Conservation (phyloP, 2,329 filamentous ascomycete species). For the Bretziella fagacearum region DNA sequence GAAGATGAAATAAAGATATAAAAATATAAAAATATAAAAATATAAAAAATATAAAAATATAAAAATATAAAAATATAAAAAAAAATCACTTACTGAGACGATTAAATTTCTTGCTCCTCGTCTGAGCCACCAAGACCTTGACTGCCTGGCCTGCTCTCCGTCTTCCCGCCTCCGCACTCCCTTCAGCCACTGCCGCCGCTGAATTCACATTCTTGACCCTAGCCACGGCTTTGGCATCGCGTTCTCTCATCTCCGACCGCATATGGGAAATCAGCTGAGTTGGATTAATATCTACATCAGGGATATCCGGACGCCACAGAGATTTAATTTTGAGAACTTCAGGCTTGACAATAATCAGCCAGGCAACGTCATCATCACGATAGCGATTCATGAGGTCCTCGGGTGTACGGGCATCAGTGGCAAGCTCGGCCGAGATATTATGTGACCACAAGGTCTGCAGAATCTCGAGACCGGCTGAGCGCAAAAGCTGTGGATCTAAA, state of each 20-base stretch:
- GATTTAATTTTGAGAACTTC: conserved; percentile 67
- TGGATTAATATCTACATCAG: conserved; percentile 50
- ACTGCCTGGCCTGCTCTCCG: conserved; percentile 48
- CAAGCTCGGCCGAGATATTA: conserved; percentile 76
- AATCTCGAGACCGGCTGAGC: conserved; percentile 59
- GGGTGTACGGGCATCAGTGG: conserved; percentile 57
- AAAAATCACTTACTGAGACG: conserved; percentile 35
- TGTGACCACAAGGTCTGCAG: conserved; percentile 65
- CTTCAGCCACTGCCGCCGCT: neutral
- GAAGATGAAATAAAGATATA: neutral
- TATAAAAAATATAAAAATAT: no score
- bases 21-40: no score
- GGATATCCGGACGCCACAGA: conserved; percentile 55
- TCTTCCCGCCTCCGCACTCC: conserved; percentile 11
- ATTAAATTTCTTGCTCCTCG: conserved; percentile 82
- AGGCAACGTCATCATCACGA: conserved; percentile 60
- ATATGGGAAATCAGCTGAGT: conserved; percentile 58
- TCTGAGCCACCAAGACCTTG: conserved; percentile 65
- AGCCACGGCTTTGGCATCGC: conserved; percentile 44
- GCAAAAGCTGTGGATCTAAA: conserved; percentile 61
- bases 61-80: no score
- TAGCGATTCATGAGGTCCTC: conserved; percentile 67
- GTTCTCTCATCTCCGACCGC: conserved; percentile 63
- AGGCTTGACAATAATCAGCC: conserved; percentile 78
- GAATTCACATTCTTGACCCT: conserved; percentile 21